phyloP scores from a whole-genome alignment of 2,329 filamentous ascomycete genomes.

The Parafenestella ontariensis region DNA sequence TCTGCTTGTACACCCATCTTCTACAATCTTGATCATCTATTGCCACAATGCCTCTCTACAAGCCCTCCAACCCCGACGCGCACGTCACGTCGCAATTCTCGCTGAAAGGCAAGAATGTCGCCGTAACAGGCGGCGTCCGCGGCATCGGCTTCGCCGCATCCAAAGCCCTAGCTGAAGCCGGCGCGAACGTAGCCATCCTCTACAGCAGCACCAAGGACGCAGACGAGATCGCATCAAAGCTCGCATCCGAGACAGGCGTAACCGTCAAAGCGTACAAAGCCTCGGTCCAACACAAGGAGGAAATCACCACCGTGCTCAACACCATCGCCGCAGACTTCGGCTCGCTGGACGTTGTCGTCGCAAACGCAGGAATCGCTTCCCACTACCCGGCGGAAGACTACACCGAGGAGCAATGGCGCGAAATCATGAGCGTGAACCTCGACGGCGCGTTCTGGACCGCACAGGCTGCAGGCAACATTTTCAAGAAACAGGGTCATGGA shows the following conservation, averaged over 20 bases:
- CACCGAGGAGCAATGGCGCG: slow-evolving; percentile 76
- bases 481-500: slow-evolving; percentile 76
- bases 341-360: slow-evolving; percentile 50
- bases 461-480: slow-evolving; percentile 60
- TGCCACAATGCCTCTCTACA: slow-evolving; percentile 30
- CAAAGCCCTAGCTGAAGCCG: slow-evolving; percentile 41
- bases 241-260: slow-evolving; percentile 18
- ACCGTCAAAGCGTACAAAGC: slow-evolving; percentile 24
- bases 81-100: slow-evolving; percentile 19
- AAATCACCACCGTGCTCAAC: slow-evolving; percentile 17
- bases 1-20: not conserved
- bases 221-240: slow-evolving; percentile 14
- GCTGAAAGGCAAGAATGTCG: slow-evolving; percentile 44
- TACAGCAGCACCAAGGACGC: slow-evolving; percentile 25
- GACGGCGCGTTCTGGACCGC: slow-evolving; percentile 80
- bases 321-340: slow-evolving; percentile 44
- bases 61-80: slow-evolving; percentile 10
- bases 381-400: slow-evolving; percentile 73
- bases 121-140: slow-evolving; percentile 53
- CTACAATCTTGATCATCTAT: not conserved
- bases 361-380: slow-evolving; percentile 50
- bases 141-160: slow-evolving; percentile 59
- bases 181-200: slow-evolving; percentile 47
- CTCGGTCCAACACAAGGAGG: slow-evolving; percentile 15
- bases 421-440: slow-evolving; percentile 82